phyloP scores from a whole-genome alignment of 2,329 filamentous ascomycete genomes.

The Claviceps sp. region DNA sequence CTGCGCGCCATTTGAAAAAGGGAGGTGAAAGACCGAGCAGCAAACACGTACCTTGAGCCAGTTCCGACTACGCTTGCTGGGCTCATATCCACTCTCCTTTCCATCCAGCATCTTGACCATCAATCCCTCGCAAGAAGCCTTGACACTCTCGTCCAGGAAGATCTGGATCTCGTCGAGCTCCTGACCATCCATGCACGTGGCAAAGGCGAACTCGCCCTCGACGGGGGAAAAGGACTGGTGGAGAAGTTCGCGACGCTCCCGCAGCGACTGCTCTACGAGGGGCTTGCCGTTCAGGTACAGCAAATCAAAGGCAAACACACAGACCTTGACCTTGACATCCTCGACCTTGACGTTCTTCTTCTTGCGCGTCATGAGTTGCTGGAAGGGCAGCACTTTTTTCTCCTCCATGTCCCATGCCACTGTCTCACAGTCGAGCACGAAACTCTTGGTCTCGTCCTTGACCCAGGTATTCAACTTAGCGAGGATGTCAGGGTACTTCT shows the following conservation, averaged over 20 bases:
- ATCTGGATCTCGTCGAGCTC: constrained; percentile 88
- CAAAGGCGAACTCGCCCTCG: constrained; percentile 86
- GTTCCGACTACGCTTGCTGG: constrained; percentile 88
- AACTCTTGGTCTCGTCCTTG: constrained; percentile 78
- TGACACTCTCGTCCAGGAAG: constrained; percentile 87
- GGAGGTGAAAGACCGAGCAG: neutral
- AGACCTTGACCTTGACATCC: constrained; percentile 93
- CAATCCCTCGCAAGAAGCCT: constrained; percentile 88
- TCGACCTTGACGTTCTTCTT: constrained; percentile 92
- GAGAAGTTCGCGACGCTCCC: constrained; percentile 69
- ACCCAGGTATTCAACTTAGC: constrained; percentile 81
- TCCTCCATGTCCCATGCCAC: constrained; percentile 91
- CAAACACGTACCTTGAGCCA: constrained; percentile 69
- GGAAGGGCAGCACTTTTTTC: constrained; percentile 94
- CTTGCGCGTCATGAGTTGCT: constrained; percentile 96
- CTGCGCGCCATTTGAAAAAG: neutral
- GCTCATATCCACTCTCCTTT: constrained; percentile 84
- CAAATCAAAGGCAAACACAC: constrained; percentile 91
- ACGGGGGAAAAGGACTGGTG: constrained; percentile 58
- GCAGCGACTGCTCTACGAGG: constrained; percentile 73
- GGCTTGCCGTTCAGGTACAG: constrained; percentile 87
- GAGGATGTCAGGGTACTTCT: constrained; percentile 94
- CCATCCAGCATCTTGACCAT: constrained; percentile 99
- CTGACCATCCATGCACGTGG: constrained; percentile 72
- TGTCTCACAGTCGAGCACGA: constrained; percentile 96